Percentiles rank a stretch among this genome's conserved stretches.
Evolutionary conservation across 2,329 filamentous ascomycete genomes (phyloP).

Genomic region (Arthrobotrys sphaeroides): DNA sequence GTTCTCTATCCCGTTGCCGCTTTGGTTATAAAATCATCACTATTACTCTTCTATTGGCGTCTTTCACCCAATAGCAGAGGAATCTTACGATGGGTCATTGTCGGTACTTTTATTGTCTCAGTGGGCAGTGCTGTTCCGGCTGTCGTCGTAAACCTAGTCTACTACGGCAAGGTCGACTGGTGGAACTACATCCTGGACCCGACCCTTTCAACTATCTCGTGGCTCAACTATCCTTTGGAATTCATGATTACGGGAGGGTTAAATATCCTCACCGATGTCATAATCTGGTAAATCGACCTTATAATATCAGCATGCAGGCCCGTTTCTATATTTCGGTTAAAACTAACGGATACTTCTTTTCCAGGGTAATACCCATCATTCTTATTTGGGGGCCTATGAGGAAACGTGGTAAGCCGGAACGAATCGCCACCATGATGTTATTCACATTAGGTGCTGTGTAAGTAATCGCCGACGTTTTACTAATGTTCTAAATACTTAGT

Average conservation of each 20-base stretch:
- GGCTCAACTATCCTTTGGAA: conserved; percentile 35
- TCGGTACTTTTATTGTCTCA: conserved; percentile 31
- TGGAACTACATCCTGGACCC: conserved; percentile 46
- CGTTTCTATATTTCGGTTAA: no score
- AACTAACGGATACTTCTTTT: neutral
- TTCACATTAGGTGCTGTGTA: conserved; percentile 39
- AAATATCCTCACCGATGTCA: conserved; percentile 38
- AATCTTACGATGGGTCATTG: conserved; percentile 29
- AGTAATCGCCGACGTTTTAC: no score
- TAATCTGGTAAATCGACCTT: conserved; percentile 22
- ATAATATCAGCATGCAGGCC: no score
- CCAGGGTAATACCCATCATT: conserved; percentile 40
- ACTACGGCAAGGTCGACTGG: conserved; percentile 46
- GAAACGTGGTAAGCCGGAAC: conserved; percentile 31
- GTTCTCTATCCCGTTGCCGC: conserved; percentile 33
- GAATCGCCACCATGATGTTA: conserved; percentile 38
- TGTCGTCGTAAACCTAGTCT: conserved; percentile 38
- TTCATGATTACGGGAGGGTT: conserved; percentile 42
- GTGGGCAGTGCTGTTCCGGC: conserved; percentile 33
- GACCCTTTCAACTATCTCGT: conserved; percentile 7
- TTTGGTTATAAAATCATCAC: conserved; percentile 31
- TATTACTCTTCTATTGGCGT: conserved; percentile 39
- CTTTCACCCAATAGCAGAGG: conserved; percentile 32
- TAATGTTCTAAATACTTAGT: no score
- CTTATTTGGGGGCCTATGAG: conserved; percentile 45